Percentiles rank a stretch among this genome's conserved stretches.
phyloP scores from a whole-genome alignment of 1,139 yeast genomes.

The Groenewaldozyma auringiensis region DNA sequence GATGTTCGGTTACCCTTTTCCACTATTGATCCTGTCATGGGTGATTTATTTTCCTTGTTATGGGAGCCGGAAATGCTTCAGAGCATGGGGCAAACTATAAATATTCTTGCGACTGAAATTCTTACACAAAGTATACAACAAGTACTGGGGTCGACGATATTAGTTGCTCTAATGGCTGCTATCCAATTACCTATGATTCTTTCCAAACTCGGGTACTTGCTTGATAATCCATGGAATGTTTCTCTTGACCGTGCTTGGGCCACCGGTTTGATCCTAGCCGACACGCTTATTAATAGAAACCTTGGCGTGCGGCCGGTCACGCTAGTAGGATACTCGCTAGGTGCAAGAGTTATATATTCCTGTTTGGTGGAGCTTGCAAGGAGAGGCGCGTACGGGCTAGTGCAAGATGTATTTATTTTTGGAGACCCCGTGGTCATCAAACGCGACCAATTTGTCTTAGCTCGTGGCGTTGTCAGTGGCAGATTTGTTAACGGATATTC shows the following conservation, averaged over 20 bases:
- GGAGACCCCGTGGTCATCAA: slow-evolving; percentile 87
- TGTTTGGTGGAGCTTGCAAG: slow-evolving; percentile 82
- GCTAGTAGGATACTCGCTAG: slow-evolving; percentile 86
- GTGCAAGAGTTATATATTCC: slow-evolving; percentile 87
- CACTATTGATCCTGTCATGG: slow-evolving; percentile 96
- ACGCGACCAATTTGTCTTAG: slow-evolving; percentile 67
- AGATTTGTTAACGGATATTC: slow-evolving; percentile 86
- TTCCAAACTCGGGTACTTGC: slow-evolving; percentile 76
- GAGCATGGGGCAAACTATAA: slow-evolving; percentile 93
- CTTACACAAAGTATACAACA: slow-evolving; percentile 91
- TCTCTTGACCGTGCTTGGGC: slow-evolving; percentile 97
- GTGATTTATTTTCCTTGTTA: slow-evolving; percentile 79
- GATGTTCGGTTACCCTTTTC: slow-evolving; percentile 95
- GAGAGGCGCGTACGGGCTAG: slow-evolving; percentile 77
- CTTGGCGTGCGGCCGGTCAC: slow-evolving; percentile 92
- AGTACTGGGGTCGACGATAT: slow-evolving; percentile 82
- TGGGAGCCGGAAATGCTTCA: slow-evolving; percentile 99
- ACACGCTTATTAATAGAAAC: slow-evolving; percentile 76
- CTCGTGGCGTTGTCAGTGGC: slow-evolving; percentile 85
- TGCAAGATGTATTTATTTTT: slow-evolving; percentile 80
- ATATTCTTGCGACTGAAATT: slow-evolving; percentile 88
- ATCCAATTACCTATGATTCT: slow-evolving; percentile 88
- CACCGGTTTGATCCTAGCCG: slow-evolving; percentile 88
- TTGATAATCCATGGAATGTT: slow-evolving; percentile 98
- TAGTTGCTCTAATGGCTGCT: slow-evolving; percentile 94